phyloP scores from a whole-genome alignment of 495 filamentous ascomycete genomes.

The Aspergillus kassunensis region DNA sequence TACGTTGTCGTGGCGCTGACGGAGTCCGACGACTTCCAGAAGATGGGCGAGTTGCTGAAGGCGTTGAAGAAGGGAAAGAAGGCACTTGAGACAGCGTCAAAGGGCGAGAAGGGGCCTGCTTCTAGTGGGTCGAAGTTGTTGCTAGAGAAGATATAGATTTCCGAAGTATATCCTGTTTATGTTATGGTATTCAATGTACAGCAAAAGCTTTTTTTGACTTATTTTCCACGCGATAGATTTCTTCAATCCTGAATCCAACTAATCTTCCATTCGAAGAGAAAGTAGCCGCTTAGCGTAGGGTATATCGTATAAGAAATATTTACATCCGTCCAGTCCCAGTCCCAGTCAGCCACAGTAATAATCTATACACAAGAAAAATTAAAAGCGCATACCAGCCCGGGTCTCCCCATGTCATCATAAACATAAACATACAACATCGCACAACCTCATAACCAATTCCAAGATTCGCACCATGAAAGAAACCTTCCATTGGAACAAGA shows the following conservation, averaged over 20 bases:
- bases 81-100: conserved; percentile 48
- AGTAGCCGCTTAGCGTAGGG: too few species aligned
- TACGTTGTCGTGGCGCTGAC: conserved; percentile 78
- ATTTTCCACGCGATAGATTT: too few species aligned
- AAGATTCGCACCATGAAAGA: too few species aligned
- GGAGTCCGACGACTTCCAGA: conserved; percentile 73
- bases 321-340: too few species aligned
- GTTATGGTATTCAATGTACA: not conserved
- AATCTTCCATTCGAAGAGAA: too few species aligned
- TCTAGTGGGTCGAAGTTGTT: conserved; percentile 43
- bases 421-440: not conserved
- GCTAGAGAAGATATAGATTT: conserved; percentile 35
- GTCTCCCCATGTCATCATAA: not conserved
- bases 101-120: conserved; percentile 31
- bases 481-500: too few species aligned
- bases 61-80: conserved; percentile 56
- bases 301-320: too few species aligned
- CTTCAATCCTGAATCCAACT: too few species aligned
- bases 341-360: too few species aligned
- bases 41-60: conserved; percentile 60
- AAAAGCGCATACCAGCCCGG: too few species aligned
- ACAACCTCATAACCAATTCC: too few species aligned
- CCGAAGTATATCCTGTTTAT: conserved; percentile 1
- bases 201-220: not conserved
- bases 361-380: too few species aligned